Percentiles rank a stretch among this genome's conserved stretches.
phyloP scores from a whole-genome alignment of 1,284 basidiomycete genomes.

The Ceratobasidium sp. region DNA sequence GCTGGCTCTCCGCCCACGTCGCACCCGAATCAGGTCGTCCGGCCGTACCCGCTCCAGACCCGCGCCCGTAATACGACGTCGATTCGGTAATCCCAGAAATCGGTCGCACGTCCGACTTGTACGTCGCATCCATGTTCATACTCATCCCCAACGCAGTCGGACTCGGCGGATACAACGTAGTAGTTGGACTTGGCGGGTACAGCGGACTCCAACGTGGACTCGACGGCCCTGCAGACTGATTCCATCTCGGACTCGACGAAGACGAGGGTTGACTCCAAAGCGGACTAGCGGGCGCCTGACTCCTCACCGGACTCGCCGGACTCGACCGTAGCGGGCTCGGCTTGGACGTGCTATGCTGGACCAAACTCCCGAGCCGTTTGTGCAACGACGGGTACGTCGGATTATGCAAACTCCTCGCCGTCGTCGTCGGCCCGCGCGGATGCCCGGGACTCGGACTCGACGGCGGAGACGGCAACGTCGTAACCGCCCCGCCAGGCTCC shows the following conservation, averaged over 20 bases:
- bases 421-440: neutral
- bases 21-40: constrained; percentile 27
- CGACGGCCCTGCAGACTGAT: neutral
- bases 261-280: neutral
- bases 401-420: constrained; percentile 20
- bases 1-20: constrained; percentile 31
- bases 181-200: neutral
- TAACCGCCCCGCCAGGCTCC: no score
- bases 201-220: constrained; percentile 31
- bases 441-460: constrained; percentile 6
- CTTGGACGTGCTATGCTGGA: constrained; percentile 9
- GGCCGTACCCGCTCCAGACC: constrained; percentile 33
- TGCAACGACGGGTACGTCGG: constrained; percentile 29
- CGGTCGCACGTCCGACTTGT: constrained; percentile 29
- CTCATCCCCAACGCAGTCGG: constrained; percentile 15
- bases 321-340: neutral
- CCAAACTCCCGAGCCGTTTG: constrained; percentile 29
- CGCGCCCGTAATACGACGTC: constrained; percentile 28
- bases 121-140: no score
- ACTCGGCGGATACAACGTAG: no score
- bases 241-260: neutral
- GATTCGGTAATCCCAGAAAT: constrained; percentile 36
- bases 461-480: constrained; percentile 23
- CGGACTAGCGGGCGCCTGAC: neutral
- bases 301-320: constrained; percentile 1